Percentiles rank a stretch among this genome's conserved stretches.
Evolutionary conservation across 306 rosid genomes (phyloP).

Genomic region (Amphicarpaea edgeworthii): DNA sequence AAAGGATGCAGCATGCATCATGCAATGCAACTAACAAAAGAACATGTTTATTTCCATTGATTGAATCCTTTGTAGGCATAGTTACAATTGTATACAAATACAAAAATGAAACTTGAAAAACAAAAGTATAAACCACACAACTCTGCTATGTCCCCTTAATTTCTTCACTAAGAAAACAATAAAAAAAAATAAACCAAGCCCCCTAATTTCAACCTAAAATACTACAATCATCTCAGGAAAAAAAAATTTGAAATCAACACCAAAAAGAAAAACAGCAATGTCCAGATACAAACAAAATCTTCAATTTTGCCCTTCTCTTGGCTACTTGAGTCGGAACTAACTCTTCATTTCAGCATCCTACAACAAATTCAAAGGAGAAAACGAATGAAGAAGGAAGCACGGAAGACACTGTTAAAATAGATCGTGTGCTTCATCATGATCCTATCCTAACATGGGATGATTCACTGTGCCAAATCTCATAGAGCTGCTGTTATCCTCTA

Average conservation of each 20-base stretch:
- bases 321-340: slow-evolving; percentile 17
- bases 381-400: slow-evolving; percentile 52
- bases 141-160: slow-evolving; percentile 30
- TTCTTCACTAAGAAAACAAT: background rate
- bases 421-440: slow-evolving; percentile 45
- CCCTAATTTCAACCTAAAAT: slow-evolving; percentile 33
- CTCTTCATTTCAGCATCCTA: slow-evolving; percentile 30
- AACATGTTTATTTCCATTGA: slow-evolving; percentile 51
- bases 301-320: slow-evolving; percentile 30
- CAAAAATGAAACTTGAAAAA: slow-evolving; percentile 26
- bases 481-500: slow-evolving; percentile 23
- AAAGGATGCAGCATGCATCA: no score
- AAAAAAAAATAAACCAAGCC: slow-evolving; percentile 23
- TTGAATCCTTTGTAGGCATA: slow-evolving; percentile 47
- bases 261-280: slow-evolving; percentile 35
- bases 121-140: slow-evolving; percentile 52
- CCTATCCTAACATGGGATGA: slow-evolving; percentile 16
- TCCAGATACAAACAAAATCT: slow-evolving; percentile 34
- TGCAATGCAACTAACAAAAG: slow-evolving; percentile 38
- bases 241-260: slow-evolving; percentile 16
- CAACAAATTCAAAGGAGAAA: slow-evolving; percentile 40
- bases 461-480: slow-evolving; percentile 10
- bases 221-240: slow-evolving; percentile 47
- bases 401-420: slow-evolving; percentile 52
- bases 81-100: slow-evolving; percentile 55